Percentiles rank a stretch among this genome's conserved stretches.
Evolutionary conservation across 2,329 filamentous ascomycete genomes (phyloP).

Genomic region (Dothiorella sarmentorum): DNA sequence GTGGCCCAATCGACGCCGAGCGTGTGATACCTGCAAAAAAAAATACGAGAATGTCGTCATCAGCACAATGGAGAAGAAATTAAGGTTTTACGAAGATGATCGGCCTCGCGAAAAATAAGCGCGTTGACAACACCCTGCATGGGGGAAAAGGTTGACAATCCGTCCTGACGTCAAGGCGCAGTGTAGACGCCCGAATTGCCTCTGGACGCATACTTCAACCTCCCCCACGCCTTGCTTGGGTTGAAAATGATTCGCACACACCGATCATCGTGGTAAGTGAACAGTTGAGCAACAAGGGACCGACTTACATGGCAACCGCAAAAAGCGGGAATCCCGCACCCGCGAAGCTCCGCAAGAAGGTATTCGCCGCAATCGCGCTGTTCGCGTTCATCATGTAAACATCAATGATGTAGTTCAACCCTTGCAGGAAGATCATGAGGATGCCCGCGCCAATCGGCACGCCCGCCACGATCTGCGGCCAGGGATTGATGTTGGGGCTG

Average conservation of each 20-base stretch:
- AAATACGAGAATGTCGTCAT: neutral
- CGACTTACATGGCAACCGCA: constrained; percentile 22
- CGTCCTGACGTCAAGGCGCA: no score
- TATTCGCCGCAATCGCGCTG: constrained; percentile 26
- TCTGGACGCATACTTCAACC: no score
- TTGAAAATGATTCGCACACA: no score
- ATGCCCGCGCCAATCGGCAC: constrained; percentile 43
- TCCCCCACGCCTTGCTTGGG: no score
- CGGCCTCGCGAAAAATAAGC: no score
- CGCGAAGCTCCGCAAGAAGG: constrained; percentile 23
- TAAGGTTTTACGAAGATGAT: no score
- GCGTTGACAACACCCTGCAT: no score
- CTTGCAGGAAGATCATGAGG: constrained; percentile 46
- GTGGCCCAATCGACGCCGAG: constrained; percentile 36
- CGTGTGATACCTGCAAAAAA: constrained; percentile 34
- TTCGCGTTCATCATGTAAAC: constrained; percentile 40
- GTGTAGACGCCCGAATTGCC: no score
- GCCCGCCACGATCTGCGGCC: constrained; percentile 41
- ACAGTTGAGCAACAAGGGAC: neutral
- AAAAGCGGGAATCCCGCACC: constrained; percentile 26
- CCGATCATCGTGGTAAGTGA: no score
- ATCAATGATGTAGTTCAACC: constrained; percentile 46
- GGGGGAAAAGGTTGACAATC: no score
- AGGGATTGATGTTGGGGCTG: constrained; percentile 41
- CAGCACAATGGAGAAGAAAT: no score